Percentiles rank a stretch among this genome's conserved stretches.
These are phyloP conservation scores for Apophysomyces elegans DNA, from an alignment of 371 early-diverging fungal genomes.

Conservation along the genomic window DNA sequence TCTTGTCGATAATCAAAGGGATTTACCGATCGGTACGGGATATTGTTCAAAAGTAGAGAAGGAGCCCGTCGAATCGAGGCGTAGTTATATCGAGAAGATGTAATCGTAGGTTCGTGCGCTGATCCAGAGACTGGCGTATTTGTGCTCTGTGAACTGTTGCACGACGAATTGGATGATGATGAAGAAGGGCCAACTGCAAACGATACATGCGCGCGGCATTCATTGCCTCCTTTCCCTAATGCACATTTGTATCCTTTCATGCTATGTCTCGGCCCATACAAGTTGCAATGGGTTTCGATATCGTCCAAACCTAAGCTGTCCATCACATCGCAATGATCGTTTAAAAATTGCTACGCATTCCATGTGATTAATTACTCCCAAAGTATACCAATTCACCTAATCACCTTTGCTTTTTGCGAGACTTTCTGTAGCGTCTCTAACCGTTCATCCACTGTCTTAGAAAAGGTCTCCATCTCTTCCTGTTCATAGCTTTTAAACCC, in stretches of 20 bases:
- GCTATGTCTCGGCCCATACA: constrained; percentile 4
- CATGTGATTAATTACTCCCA: background rate
- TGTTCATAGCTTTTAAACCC: background rate
- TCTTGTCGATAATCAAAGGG: constrained; percentile 38
- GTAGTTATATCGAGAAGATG: constrained; percentile 1
- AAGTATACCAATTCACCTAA: background rate
- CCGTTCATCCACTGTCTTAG: constrained; percentile 14
- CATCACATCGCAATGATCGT: constrained; percentile 17
- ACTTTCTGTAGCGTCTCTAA: constrained; percentile 17
- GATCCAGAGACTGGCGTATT: background rate
- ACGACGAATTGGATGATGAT: constrained; percentile 14
- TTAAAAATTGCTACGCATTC: constrained; percentile 21
- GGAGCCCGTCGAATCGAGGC: constrained; percentile 19
- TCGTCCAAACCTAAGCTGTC: constrained; percentile 25
- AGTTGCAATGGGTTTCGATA: constrained; percentile 8
- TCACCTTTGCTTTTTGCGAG: constrained; percentile 23
- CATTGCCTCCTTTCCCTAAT: background rate
- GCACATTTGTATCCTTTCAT: constrained; percentile 13
- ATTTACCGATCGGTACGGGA: constrained; percentile 24
- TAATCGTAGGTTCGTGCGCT: background rate
- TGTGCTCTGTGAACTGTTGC: background rate
- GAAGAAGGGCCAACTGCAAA: constrained; percentile 6
- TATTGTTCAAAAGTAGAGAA: constrained; percentile 24
- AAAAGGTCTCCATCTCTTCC: constrained; percentile 11
- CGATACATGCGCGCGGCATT: constrained; percentile 9